A percentile compares a stretch with the other conserved stretches of the same genome.
Conservation (phyloP, 441 rosid species). For the Brassica balearica region DNA sequence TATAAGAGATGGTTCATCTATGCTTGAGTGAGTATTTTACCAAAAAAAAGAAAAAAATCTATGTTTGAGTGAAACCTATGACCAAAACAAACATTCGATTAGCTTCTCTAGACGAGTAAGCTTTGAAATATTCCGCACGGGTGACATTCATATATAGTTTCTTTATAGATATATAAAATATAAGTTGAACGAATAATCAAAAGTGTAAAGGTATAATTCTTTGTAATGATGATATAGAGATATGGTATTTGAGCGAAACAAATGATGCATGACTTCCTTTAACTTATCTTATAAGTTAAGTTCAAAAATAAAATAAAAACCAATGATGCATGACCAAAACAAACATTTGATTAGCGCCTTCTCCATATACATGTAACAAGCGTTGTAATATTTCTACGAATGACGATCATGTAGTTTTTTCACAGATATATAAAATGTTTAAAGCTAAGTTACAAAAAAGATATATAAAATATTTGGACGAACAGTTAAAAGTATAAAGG, state of each 20-base stretch:
- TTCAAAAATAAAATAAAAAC: not conserved
- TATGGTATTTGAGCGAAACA: not conserved
- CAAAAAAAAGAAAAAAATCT: not conserved
- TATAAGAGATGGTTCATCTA: conserved; percentile 19
- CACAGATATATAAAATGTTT: too few relatives aligned
- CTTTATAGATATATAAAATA: not conserved
- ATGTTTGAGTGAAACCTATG: conserved; percentile 12
- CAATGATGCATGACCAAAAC: conserved; percentile 12
- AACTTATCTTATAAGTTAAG: too few relatives aligned
- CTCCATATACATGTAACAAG: not conserved
- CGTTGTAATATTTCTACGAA: not conserved
- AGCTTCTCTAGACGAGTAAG: conserved; percentile 5
- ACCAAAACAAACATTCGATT: conserved; percentile 28
- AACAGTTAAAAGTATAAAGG: not conserved
- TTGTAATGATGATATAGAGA: not conserved
- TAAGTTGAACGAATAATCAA: not conserved
- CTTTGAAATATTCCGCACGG: not conserved
- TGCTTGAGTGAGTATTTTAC: not conserved
- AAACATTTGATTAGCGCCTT: conserved; percentile 23
- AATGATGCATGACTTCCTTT: too few relatives aligned
- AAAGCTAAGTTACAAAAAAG: too few relatives aligned
- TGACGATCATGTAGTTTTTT: not conserved
- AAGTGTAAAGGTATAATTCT: not conserved
- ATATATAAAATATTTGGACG: not conserved
- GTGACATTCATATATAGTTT: not conserved